These are phyloP conservation scores for Reticulomyxa filosa DNA, from an alignment of 78 protist genomes.

Conservation along the genomic window DNA sequence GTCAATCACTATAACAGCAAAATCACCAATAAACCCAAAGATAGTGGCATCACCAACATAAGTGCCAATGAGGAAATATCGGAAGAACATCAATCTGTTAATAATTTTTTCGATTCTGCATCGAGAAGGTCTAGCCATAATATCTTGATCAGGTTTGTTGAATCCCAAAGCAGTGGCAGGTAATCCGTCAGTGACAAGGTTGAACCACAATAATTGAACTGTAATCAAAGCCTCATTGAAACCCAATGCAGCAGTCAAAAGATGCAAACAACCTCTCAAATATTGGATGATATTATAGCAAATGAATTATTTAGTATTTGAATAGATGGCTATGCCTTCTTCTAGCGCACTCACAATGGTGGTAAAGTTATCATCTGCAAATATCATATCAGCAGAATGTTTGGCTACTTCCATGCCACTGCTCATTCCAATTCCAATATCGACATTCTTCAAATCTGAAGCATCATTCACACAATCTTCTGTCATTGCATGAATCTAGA, in stretches of 20 bases:
- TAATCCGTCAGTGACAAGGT: constrained; percentile 55
- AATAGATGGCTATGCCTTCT: constrained; percentile 61
- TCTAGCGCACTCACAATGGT: constrained; percentile 75
- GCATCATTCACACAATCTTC: constrained; percentile 94
- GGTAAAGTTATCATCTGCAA: constrained; percentile 93
- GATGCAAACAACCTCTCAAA: constrained; percentile 43
- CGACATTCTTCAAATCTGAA: constrained; percentile 64
- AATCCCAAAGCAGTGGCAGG: constrained; percentile 56
- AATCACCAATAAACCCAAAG: not conserved
- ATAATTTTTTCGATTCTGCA: constrained; percentile 1
- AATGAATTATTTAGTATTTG: constrained; percentile 44
- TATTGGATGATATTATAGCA: constrained; percentile 53
- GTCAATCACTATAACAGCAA: too few species aligned
- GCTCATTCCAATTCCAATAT: constrained; percentile 92
- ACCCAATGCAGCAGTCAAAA: constrained; percentile 28
- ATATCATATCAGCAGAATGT: constrained; percentile 68
- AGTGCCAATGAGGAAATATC: constrained; percentile 31
- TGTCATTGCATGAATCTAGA: constrained; percentile 30
- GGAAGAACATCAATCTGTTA: constrained; percentile 21
- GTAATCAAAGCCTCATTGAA: constrained; percentile 36
- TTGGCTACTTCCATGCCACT: constrained; percentile 82
- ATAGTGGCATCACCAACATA: constrained; percentile 37
- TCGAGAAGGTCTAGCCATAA: constrained; percentile 30
- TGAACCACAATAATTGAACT: constrained; percentile 57
- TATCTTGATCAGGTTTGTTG: constrained; percentile 30